Evolutionary conservation across 345 rosid species (phyloP), one percentile per base, ranked within the genome.

Genomic region (Rhizophora apiculata): DNA sequence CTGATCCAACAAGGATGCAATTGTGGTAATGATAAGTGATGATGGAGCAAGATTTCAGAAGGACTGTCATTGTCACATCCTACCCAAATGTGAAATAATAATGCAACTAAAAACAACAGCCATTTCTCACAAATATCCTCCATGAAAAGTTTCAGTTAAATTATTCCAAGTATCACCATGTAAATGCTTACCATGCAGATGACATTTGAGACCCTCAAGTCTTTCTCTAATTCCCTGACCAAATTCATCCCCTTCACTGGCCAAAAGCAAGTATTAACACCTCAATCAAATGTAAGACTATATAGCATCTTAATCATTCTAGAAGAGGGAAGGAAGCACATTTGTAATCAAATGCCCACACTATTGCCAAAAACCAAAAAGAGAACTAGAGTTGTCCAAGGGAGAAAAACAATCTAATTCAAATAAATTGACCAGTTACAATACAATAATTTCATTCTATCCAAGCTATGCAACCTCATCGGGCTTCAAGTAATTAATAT

Each of bases 221-320:
- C 99, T 73, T 83, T 95, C 82, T 95, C 99, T 82, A 95, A 82
- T 78, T 95, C 99, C 70, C 98, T 86, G 68, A 95, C 98, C 86
- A 95, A 82, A 85, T 95, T 78, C 98, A 95, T 92, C 82, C 99
- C 99, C 94, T 95, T 92, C 96, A 95, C 99, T 95, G 98, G 78
- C 89, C 90, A 90, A 82, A 78, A 84, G 82, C 73, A 83, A 71
- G 67, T 63, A 80, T 65, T 61, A 73, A 67, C 39, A 67, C 68
- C 68, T 67, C 67, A 39, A 66, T 72, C 71, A 60, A 65, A 66
- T 11, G 61, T 16, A 30, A 62, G 30, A 43, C 30, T 20, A 70
- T 5, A 16, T 15, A 68, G 32, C 70, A 60, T 32, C 72, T 56
- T 34, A 22, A 21, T n/a, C 46, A 69, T 9, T 24, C 3, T 26